Percentiles rank a stretch among this genome's conserved stretches.
Evolutionary conservation across 352 stramenopile genomes (phyloP).

Genomic region (Phytopythium oedochilum): DNA sequence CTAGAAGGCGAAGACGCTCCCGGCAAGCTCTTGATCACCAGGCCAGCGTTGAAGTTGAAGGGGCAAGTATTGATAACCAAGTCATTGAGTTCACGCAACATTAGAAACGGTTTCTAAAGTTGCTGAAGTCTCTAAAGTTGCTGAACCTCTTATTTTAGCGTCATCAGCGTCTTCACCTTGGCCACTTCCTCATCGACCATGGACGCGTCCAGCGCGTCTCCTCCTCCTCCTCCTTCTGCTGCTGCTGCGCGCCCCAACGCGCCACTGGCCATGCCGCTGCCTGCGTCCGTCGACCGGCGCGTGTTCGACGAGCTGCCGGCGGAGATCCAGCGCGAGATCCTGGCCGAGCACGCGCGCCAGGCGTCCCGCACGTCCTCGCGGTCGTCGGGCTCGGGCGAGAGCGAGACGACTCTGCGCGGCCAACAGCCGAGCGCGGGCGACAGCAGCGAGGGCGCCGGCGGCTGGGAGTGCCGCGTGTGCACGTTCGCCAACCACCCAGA

Average conservation of each 20-base stretch:
- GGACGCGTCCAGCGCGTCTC: background rate
- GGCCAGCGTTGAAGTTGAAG: no score
- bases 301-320: constrained; percentile 46
- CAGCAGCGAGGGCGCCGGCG: background rate
- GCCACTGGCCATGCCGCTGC: constrained; percentile 5
- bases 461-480: constrained; percentile 70
- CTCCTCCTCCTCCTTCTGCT: background rate
- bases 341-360: constrained; percentile 4
- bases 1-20: no score
- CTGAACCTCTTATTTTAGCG: no score
- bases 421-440: background rate
- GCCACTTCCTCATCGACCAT: no score
- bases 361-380: background rate
- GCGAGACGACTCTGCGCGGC: background rate
- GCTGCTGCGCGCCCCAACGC: background rate
- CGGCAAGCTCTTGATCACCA: no score
- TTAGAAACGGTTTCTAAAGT: no score
- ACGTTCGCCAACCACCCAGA: constrained; percentile 79
- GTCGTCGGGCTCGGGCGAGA: constrained; percentile 1
- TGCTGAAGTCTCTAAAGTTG: no score
- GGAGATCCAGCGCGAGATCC: constrained; percentile 55
- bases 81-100: no score
- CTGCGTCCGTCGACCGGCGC: constrained; percentile 30
- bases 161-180: no score
- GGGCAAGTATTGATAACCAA: no score